These are phyloP conservation scores for Anthostomella pinea DNA, from an alignment of 2,329 filamentous ascomycete genomes.

Conservation along the genomic window DNA sequence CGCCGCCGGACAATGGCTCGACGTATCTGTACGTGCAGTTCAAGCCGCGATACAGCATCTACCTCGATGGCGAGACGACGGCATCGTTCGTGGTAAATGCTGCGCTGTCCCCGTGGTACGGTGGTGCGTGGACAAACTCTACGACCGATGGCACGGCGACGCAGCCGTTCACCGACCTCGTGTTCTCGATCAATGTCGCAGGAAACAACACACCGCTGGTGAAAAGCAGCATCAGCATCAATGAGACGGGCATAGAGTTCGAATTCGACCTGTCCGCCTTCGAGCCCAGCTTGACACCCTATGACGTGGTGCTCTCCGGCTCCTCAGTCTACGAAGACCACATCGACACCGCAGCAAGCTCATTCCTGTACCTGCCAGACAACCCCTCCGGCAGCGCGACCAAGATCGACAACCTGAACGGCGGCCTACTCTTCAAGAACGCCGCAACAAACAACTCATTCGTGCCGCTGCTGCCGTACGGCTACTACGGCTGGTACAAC, in stretches of 20 bases:
- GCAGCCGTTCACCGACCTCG: conserved; percentile 26
- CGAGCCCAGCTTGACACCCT: conserved; percentile 35
- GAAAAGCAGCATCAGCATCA: conserved; percentile 32
- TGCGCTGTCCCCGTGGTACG: conserved; percentile 39
- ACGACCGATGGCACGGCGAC: conserved; percentile 16
- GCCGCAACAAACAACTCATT: conserved; percentile 34
- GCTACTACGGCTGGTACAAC: conserved; percentile 43
- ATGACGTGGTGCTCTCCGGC: conserved; percentile 39
- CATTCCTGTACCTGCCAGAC: conserved; percentile 42
- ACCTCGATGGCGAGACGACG: conserved; percentile 38
- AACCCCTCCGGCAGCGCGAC: conserved; percentile 42
- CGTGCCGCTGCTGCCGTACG: conserved; percentile 42
- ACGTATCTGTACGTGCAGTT: conserved; percentile 43
- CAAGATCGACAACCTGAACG: conserved; percentile 44
- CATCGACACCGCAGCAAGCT: conserved; percentile 36
- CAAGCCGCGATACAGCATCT: conserved; percentile 45
- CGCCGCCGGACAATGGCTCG: conserved; percentile 31
- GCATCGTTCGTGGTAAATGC: conserved; percentile 45
- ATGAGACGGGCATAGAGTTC: conserved; percentile 35
- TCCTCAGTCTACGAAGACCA: conserved; percentile 28
- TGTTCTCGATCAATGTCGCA: conserved; percentile 37
- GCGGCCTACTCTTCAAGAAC: conserved; percentile 41
- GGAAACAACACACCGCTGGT: conserved; percentile 31
- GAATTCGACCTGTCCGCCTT: conserved; percentile 37
- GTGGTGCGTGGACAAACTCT: conserved; percentile 34